Conservation (phyloP, 345 rosid genomes). For the Noccaea bulbosa region DNA sequence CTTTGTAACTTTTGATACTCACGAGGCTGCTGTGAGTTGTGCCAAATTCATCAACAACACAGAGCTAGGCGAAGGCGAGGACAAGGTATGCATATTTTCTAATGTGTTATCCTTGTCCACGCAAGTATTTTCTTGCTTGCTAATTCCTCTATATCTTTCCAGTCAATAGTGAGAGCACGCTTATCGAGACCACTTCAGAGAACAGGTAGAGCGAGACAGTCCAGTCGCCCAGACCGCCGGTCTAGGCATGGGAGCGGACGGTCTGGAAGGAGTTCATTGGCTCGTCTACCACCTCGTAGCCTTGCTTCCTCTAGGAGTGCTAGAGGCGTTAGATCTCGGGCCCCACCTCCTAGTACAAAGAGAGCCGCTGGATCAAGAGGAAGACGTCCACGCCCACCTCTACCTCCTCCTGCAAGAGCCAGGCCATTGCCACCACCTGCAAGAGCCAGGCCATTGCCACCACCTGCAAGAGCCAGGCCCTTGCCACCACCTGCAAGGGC, state of each 20-base stretch:
- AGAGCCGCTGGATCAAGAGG: slow-evolving; percentile 66
- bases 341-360: slow-evolving; percentile 60
- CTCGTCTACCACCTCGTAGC: slow-evolving; percentile 61
- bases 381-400: slow-evolving; percentile 72
- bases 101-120: background rate
- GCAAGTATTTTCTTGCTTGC: slow-evolving; percentile 12
- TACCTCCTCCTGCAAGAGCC: slow-evolving; percentile 69
- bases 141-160: slow-evolving; percentile 20
- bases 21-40: slow-evolving; percentile 90
- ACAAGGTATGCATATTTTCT: slow-evolving; percentile 57
- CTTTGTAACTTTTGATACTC: slow-evolving; percentile 90
- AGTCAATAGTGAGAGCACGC: slow-evolving; percentile 98
- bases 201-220: slow-evolving; percentile 64
- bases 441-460: slow-evolving; percentile 61
- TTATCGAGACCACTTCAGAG: slow-evolving; percentile 92
- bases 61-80: slow-evolving; percentile 82
- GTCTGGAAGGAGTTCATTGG: slow-evolving; percentile 68
- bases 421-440: slow-evolving; percentile 70
- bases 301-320: slow-evolving; percentile 48
- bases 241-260: slow-evolving; percentile 67
- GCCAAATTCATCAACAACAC: slow-evolving; percentile 91
- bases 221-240: slow-evolving; percentile 61
- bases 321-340: slow-evolving; percentile 59
- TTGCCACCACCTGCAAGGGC: slow-evolving; percentile 67
- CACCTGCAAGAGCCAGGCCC: slow-evolving; percentile 75